Conservation (phyloP, 1,284 basidiomycete species). For the Fomitopsis pinicola region DNA sequence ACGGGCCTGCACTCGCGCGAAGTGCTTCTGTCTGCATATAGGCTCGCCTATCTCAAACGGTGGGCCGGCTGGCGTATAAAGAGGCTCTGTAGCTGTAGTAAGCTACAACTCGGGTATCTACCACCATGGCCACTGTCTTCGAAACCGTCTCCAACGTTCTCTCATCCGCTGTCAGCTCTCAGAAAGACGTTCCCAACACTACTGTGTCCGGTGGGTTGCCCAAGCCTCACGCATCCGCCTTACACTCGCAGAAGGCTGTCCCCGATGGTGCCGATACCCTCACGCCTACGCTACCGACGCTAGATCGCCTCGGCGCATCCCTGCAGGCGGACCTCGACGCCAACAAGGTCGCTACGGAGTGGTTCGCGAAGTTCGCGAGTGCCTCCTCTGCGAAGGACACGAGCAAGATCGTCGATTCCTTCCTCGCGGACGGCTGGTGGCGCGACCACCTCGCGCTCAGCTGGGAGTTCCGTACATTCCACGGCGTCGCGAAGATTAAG, state of each 20-base stretch:
- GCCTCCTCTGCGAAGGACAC: slow-evolving; percentile 32
- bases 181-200: not conserved
- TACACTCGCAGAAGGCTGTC: slow-evolving; percentile 8
- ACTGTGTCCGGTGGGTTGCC: not conserved
- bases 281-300: slow-evolving; percentile 36
- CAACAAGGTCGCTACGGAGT: slow-evolving; percentile 34
- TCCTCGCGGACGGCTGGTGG: slow-evolving; percentile 48
- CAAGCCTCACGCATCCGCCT: not conserved
- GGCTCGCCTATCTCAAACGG: not conserved
- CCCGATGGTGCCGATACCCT: slow-evolving; percentile 11
- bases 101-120: not conserved
- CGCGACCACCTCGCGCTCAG: slow-evolving; percentile 60
- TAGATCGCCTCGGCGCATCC: slow-evolving; percentile 36
- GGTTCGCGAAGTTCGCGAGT: slow-evolving; percentile 41
- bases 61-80: not conserved
- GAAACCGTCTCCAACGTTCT: not conserved
- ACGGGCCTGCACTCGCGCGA: not conserved
- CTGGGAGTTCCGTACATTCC: slow-evolving; percentile 65
- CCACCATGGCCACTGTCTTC: not conserved
- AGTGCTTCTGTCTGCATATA: not conserved
- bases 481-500: slow-evolving; percentile 35
- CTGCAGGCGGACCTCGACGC: slow-evolving; percentile 33
- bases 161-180: not conserved
- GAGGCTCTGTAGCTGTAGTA: not conserved
- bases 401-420: slow-evolving; percentile 32